Evolutionary conservation across 371 early-diverging fungal genomes (phyloP).

Genomic region (Mucor velutinosus): DNA sequence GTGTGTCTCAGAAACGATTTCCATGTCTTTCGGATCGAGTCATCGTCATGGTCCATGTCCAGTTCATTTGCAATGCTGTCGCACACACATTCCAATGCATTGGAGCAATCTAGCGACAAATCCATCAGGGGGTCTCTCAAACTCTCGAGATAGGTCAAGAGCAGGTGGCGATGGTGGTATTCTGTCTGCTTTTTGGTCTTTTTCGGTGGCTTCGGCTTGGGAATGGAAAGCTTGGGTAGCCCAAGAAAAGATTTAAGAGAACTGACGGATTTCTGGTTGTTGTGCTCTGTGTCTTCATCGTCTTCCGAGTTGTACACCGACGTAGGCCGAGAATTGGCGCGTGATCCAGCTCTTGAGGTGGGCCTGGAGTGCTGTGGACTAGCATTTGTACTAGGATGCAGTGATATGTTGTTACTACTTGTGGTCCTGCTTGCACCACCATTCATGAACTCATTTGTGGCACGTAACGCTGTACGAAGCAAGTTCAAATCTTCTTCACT

Average conservation of each 20-base stretch:
- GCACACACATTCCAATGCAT: slow-evolving; percentile 51
- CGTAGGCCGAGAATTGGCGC: slow-evolving; percentile 12
- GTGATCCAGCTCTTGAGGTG: slow-evolving; percentile 6
- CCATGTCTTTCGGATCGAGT: slow-evolving; percentile 44
- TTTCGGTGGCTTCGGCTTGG: slow-evolving; percentile 31
- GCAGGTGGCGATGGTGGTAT: slow-evolving; percentile 52
- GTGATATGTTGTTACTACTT: neutral
- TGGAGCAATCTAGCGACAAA: slow-evolving; percentile 49
- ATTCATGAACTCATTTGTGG: slow-evolving; percentile 25
- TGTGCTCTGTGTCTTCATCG: slow-evolving; percentile 35
- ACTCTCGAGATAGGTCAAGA: slow-evolving; percentile 59
- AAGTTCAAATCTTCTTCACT: slow-evolving; percentile 36
- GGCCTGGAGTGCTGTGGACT: slow-evolving; percentile 8
- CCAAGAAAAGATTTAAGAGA: slow-evolving; percentile 40
- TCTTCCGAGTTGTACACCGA: slow-evolving; percentile 22
- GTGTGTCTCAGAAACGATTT: slow-evolving; percentile 33
- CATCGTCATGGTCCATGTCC: slow-evolving; percentile 51
- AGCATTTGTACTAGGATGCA: slow-evolving; percentile 4
- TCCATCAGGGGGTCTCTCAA: slow-evolving; percentile 58
- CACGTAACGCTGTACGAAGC: slow-evolving; percentile 31
- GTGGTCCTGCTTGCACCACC: slow-evolving; percentile 1
- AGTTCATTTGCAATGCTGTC: slow-evolving; percentile 46
- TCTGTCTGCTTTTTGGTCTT: slow-evolving; percentile 55
- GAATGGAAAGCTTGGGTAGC: slow-evolving; percentile 23
- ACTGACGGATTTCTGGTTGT: slow-evolving; percentile 40